Evolutionary conservation across 768 basidiomycete genomes (phyloP), one percentile per base, ranked within the genome.

Genomic region (Lactifluus rugatus): DNA sequence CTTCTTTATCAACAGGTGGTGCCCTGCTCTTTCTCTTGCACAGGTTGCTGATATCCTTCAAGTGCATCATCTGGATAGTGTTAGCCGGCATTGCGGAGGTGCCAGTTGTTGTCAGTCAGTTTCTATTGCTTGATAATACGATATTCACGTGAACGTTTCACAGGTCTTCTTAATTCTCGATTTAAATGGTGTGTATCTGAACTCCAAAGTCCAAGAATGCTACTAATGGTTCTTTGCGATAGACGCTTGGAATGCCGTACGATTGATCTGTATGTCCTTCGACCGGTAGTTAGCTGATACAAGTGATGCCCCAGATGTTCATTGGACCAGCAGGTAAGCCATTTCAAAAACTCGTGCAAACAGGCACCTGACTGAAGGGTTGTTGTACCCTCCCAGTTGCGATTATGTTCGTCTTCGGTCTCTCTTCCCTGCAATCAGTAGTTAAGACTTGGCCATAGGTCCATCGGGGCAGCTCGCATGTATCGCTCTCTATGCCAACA

Each of bases 1-100:
- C 17, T 60, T 10, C 54, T 60, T 47, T 56, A 56, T 41, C 59
- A 56, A 56, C 54, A 60, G 44, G 59, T 60, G 10, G 46, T 9
- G 0, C 8, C 7, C 10, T 7, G 4, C n/a, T 8, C 31, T 16
- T 31, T 48, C 16, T 23, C 47, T 31, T 21, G 9, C 21, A 14
- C 28, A 0, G 47, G 16, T 41, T 32, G 28, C 19, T 56, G 28
- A 42, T 9, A 2, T 28, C 14, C 28, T 23, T 21, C 26, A 7
- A 56, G 54, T 48, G 47, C 48, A 41, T 56, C 16, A 32, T 48
- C 6, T 56, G 54, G 54, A 56, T 56, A 41, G n/a, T 17, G 14
- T 23, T 56, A 26, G 54, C 47, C 0, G 8, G 13, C 13, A 10
- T 41, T 32, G 37, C 54, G 17, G 47, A 48, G 10, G 31, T 56